Percentiles rank a stretch among this genome's conserved stretches.
phyloP scores from a whole-genome alignment of 345 rosid species.

The Eucalyptus pumila region DNA sequence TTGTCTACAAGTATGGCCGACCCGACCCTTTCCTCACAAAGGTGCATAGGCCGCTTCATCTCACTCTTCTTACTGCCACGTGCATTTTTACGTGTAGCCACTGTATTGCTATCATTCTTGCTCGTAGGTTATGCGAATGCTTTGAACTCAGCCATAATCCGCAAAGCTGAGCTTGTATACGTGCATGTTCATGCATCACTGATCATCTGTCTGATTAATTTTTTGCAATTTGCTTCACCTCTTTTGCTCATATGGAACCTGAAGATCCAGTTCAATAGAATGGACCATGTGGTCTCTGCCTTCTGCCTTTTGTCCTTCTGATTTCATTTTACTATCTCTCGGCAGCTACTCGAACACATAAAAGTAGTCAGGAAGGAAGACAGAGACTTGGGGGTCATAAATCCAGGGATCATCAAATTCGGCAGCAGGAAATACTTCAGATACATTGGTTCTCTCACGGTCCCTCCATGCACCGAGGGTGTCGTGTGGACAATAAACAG shows the following conservation, averaged over 20 bases:
- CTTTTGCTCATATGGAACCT: not conserved
- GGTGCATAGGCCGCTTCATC: slow-evolving; percentile 7
- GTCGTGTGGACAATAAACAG: slow-evolving; percentile 56
- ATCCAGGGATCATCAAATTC: slow-evolving; percentile 38
- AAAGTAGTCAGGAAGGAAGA: not conserved
- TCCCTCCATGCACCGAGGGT: slow-evolving; percentile 71
- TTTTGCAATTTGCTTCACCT: not conserved
- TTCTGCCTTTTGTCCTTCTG: not conserved
- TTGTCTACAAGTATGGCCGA: slow-evolving; percentile 40
- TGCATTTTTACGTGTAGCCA: not conserved
- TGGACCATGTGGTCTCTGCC: not conserved
- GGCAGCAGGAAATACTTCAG: slow-evolving; percentile 48
- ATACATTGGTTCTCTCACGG: slow-evolving; percentile 56
- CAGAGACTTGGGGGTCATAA: slow-evolving; percentile 16
- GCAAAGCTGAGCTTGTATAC: not conserved
- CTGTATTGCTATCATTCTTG: not conserved
- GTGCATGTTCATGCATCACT: not conserved
- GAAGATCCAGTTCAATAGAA: not conserved
- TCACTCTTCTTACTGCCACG: not conserved
- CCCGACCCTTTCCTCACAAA: slow-evolving; percentile 39
- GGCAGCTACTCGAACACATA: slow-evolving; percentile 32
- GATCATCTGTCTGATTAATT: not conserved
- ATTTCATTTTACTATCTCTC: not conserved
- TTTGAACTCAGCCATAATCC: not conserved
- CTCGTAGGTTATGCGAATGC: not conserved